A percentile compares a stretch with the other conserved stretches of the same genome.
phyloP scores from a whole-genome alignment of 495 filamentous ascomycete species.

The Bryoglossum gracile region DNA sequence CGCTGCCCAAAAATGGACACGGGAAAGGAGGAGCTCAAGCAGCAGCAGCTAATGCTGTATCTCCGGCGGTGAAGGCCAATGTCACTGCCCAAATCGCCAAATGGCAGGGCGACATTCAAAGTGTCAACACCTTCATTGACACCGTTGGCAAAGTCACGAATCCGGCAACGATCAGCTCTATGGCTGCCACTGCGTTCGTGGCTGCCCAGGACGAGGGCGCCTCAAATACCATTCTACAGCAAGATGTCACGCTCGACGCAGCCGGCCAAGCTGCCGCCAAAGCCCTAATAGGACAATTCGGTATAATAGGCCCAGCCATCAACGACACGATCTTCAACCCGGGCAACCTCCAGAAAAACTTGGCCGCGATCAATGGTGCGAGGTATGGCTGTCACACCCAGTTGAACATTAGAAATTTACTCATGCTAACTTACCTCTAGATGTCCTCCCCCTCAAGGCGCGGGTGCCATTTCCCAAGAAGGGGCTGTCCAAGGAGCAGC shows the following conservation, averaged over 20 bases:
- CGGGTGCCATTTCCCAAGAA: conserved; percentile 6
- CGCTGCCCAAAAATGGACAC: not conserved
- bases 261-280: conserved; percentile 6
- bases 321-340: conserved; percentile 10
- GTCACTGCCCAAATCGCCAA: conserved; percentile 6
- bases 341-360: conserved; percentile 10
- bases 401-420: conserved; percentile 1
- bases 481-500: conserved; percentile 8
- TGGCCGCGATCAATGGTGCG: conserved; percentile 9
- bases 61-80: conserved; percentile 5
- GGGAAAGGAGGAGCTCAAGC: not conserved
- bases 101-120: conserved; percentile 9
- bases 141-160: conserved; percentile 3
- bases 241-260: conserved; percentile 4
- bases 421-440: conserved; percentile 9
- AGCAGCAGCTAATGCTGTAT: not conserved
- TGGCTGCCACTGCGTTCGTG: conserved; percentile 9
- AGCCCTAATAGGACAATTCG: conserved; percentile 7
- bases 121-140: conserved; percentile 8
- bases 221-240: conserved; percentile 10
- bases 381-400: conserved; percentile 2
- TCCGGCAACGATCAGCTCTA: conserved; percentile 9
- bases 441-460: conserved; percentile 10
- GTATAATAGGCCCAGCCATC: conserved; percentile 10
- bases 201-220: conserved; percentile 10